Evolutionary conservation across 176 grass and related monocot genomes (phyloP), one percentile per base, ranked within the genome.

Genomic region (Coix lacrymajobi): DNA sequence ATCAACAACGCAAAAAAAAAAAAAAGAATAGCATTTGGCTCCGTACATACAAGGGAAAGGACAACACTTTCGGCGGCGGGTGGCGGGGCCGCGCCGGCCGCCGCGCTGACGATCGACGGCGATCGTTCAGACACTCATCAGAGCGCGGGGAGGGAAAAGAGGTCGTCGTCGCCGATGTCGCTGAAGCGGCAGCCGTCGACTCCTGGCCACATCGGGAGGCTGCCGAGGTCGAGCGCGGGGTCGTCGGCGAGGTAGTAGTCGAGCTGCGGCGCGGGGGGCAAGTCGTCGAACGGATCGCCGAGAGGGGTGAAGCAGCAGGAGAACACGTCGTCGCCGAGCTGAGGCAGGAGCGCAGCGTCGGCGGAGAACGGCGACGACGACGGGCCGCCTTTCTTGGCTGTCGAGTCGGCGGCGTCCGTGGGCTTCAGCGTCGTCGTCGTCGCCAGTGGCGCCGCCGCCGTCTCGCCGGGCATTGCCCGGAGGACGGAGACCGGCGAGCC

Each of bases 401-500:
- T 3, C 1, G n/a, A 1, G 9, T 39, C 60, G 4, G 14, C 31
- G 32, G 31, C 34, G 51, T 52, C 77, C 6, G 41, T 16, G 7
- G 48, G 5, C 3, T 81, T 84, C 13, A 19, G 34, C 37, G 10
- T 1, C 39, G 9, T 4, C 13, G 12, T 26, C 37, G 10, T 1
- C 39, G 9, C 3, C 8, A 26, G 45, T 10, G 14, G 8, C 8
- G 5, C 10, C 1, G 48, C 16, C 10, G n/a, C 16, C 25, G 2
- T 16, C 16, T 67, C 60, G 1, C 12, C 13, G 17, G 77, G 19
- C 77, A 73, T 38, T 74, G 64, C 24, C 25, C 56, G 68, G 11
- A 99, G 93, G 6, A 98, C 96, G 8, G 96, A 98, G 28, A 90
- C 87, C 7, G 96, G 96, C 13, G 96, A 98, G 38, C 74, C 8